phyloP scores from a whole-genome alignment of 2,329 filamentous ascomycete species.

The Coniochaeta ligniaria region DNA sequence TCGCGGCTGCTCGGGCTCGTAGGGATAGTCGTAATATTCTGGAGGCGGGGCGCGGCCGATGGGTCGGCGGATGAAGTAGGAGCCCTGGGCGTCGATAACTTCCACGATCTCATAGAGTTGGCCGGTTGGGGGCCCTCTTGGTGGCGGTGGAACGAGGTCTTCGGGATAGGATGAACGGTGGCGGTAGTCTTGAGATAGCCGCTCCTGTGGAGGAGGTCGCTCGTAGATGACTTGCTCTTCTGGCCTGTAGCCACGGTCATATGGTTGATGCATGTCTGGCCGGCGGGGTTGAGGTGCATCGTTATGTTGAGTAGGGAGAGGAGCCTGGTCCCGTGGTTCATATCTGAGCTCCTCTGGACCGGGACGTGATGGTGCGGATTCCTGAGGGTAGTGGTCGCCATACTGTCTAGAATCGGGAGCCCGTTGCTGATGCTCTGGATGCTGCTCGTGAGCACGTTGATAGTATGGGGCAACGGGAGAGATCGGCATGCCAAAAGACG shows the following conservation, averaged over 20 bases:
- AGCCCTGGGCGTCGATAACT: constrained; percentile 33
- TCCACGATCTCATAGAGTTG: constrained; percentile 37
- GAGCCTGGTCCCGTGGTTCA: neutral
- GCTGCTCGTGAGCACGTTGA: neutral
- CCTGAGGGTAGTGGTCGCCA: constrained; percentile 7
- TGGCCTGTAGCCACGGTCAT: neutral
- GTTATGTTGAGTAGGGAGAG: neutral
- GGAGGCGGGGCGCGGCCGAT: constrained; percentile 12
- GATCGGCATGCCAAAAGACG: neutral
- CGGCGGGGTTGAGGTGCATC: neutral
- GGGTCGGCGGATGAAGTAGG: constrained; percentile 38
- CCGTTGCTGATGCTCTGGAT: neutral
- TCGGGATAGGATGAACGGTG: constrained; percentile 15
- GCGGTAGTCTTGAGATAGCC: neutral
- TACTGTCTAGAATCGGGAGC: constrained; percentile 3
- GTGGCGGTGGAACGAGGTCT: constrained; percentile 7
- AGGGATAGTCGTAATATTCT: constrained; percentile 8
- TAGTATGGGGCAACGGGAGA: neutral
- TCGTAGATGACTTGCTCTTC: neutral
- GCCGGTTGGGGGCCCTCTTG: constrained; percentile 14
- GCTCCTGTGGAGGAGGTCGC: neutral
- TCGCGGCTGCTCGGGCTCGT: neutral
- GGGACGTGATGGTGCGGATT: neutral
- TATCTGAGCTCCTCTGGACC: constrained; percentile 1
- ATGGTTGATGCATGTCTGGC: neutral